Evolutionary conservation across 805 yeast genomes (phyloP).

Genomic region (Wickerhamiella azymoides): DNA sequence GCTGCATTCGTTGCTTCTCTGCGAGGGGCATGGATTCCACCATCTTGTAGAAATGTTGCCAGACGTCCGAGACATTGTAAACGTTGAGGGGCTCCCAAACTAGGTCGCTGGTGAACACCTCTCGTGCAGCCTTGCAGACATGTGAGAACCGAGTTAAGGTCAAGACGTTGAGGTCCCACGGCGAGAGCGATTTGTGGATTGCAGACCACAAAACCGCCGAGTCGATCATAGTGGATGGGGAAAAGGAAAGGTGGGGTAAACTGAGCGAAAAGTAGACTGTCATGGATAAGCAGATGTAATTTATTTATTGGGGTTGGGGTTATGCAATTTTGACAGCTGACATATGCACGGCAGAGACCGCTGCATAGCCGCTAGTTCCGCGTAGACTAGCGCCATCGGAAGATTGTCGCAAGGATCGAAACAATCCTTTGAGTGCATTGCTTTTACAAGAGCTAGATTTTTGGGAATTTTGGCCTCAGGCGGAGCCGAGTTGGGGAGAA

Average conservation of each 20-base stretch:
- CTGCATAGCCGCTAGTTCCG: no score
- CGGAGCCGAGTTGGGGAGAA: no score
- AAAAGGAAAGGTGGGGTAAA: background rate
- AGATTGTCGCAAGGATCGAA: no score
- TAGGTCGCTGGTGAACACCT: background rate
- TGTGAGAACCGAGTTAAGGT: background rate
- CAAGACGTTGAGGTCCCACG: background rate
- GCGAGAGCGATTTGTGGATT: background rate
- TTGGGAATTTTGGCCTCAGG: no score
- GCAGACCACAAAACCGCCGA: background rate
- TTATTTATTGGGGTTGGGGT: background rate
- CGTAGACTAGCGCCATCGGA: no score
- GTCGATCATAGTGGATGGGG: background rate
- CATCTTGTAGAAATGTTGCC: background rate
- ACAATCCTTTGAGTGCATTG: no score
- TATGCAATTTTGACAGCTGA: background rate
- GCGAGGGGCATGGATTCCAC: background rate
- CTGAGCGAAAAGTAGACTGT: no score
- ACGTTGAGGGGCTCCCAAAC: background rate
- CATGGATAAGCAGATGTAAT: background rate
- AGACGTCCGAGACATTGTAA: background rate
- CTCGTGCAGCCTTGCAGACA: background rate
- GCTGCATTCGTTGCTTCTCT: background rate
- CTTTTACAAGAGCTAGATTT: no score
- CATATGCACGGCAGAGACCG: background rate